Evolutionary conservation across 768 basidiomycete genomes (phyloP).

Genomic region (Pulveroboletus ravenelii): DNA sequence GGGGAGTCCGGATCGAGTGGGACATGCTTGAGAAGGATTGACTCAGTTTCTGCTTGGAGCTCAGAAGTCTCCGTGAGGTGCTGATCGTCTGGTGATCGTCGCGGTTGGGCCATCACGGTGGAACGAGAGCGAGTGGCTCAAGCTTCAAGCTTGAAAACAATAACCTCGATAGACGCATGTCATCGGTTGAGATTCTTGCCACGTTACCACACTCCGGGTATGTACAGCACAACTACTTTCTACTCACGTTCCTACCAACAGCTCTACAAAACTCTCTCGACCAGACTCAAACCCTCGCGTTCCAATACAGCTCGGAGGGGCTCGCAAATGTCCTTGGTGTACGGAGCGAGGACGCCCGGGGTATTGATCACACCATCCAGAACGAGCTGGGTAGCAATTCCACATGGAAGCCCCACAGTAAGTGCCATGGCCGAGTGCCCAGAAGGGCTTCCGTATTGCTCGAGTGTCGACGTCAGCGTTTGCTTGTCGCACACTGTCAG

Average conservation of each 20-base stretch:
- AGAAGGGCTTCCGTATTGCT: constrained; percentile 74
- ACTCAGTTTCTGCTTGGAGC: constrained; percentile 63
- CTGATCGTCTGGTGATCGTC: constrained; percentile 48
- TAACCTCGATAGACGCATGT: background rate
- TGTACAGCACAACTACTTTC: background rate
- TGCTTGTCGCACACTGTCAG: constrained; percentile 41
- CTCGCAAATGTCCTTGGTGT: constrained; percentile 80
- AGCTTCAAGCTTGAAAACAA: background rate
- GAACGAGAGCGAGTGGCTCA: background rate
- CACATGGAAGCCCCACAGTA: constrained; percentile 90
- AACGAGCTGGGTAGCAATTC: constrained; percentile 88
- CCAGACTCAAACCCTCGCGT: constrained; percentile 67
- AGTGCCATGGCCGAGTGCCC: constrained; percentile 90
- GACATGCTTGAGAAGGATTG: constrained; percentile 51
- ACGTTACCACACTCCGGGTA: background rate
- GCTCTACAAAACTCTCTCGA: constrained; percentile 60
- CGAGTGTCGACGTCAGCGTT: constrained; percentile 86
- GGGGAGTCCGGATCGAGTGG: constrained; percentile 29
- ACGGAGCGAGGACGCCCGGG: constrained; percentile 83
- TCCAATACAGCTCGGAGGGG: constrained; percentile 65
- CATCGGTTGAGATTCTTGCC: background rate
- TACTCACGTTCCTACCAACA: background rate
- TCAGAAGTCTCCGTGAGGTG: constrained; percentile 61
- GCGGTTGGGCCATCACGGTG: constrained; percentile 19
- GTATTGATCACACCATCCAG: constrained; percentile 78